These are phyloP conservation scores for Eimeria sp. DNA, from an alignment of 169 alveolate genomes.

Conservation along the genomic window DNA sequence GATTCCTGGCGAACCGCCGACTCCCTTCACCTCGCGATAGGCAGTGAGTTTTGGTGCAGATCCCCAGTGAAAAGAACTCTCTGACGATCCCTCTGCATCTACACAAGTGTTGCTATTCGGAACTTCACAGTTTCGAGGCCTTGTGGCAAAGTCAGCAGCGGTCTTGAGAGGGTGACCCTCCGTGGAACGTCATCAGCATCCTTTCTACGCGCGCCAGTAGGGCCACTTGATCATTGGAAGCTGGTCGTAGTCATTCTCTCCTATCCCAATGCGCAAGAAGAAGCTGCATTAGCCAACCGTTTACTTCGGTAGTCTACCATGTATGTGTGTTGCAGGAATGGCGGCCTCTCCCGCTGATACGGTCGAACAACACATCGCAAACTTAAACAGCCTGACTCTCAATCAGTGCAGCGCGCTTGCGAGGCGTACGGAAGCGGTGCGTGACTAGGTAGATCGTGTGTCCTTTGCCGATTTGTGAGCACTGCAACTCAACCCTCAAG, in stretches of 20 bases:
- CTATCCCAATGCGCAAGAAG: too few species aligned
- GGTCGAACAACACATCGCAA: slow-evolving; percentile 46
- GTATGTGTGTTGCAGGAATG: slow-evolving; percentile 33
- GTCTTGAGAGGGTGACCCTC: slow-evolving; percentile 14
- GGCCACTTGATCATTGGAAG: not conserved
- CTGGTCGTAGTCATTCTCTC: not conserved
- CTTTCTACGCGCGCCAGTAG: not conserved
- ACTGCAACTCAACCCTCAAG: not conserved
- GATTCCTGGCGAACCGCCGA: not conserved
- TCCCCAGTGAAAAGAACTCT: not conserved
- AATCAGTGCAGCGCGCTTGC: slow-evolving; percentile 40
- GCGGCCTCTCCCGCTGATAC: slow-evolving; percentile 54
- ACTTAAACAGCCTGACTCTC: slow-evolving; percentile 39
- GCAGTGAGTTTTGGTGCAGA: slow-evolving; percentile 43
- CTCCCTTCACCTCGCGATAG: not conserved
- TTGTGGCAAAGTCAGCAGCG: not conserved
- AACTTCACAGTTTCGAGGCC: not conserved
- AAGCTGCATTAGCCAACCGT: not conserved
- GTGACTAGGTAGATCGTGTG: not conserved
- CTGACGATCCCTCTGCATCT: not conserved
- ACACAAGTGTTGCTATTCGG: not conserved
- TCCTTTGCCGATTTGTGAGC: not conserved
- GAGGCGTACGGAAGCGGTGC: slow-evolving; percentile 60
- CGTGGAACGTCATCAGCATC: not conserved
- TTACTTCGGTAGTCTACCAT: not conserved